These are phyloP conservation scores for Byssothecium circinans DNA, from an alignment of 2,329 filamentous ascomycete species.

Conservation along the genomic window DNA sequence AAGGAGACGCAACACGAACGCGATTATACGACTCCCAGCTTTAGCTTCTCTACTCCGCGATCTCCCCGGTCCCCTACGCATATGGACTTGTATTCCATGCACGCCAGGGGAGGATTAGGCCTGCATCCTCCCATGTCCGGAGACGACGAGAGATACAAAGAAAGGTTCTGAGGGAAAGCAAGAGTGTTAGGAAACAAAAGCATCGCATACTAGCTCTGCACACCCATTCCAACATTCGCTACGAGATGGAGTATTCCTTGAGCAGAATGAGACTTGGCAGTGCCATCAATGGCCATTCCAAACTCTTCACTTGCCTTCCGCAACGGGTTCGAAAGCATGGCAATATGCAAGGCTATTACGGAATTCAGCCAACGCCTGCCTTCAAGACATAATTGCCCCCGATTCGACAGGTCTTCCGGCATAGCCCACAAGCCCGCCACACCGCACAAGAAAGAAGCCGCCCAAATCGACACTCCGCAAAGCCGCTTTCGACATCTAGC, in stretches of 20 bases:
- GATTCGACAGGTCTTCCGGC: no score
- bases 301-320: no score
- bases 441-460: no score
- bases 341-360: no score
- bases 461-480: neutral
- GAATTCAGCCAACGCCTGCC: no score
- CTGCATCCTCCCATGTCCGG: conserved; percentile 37
- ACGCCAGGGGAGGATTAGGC: conserved; percentile 45
- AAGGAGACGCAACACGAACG: conserved; percentile 42
- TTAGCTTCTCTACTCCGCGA: conserved; percentile 48
- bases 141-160: conserved; percentile 22
- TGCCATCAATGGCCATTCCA: no score
- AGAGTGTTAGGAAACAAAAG: neutral
- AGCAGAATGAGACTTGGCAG: no score
- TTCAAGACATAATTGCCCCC: no score
- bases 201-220: neutral
- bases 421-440: no score
- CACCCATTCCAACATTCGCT: neutral
- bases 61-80: conserved; percentile 43
- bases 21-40: conserved; percentile 41
- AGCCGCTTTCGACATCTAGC: neutral
- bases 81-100: conserved; percentile 25
- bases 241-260: neutral
- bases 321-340: no score
- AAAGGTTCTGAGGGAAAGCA: conserved; percentile 32